Base-by-base conservation (phyloP, 768 basidiomycete genomes). In the Dacryopinax primogenitus region DNA sequence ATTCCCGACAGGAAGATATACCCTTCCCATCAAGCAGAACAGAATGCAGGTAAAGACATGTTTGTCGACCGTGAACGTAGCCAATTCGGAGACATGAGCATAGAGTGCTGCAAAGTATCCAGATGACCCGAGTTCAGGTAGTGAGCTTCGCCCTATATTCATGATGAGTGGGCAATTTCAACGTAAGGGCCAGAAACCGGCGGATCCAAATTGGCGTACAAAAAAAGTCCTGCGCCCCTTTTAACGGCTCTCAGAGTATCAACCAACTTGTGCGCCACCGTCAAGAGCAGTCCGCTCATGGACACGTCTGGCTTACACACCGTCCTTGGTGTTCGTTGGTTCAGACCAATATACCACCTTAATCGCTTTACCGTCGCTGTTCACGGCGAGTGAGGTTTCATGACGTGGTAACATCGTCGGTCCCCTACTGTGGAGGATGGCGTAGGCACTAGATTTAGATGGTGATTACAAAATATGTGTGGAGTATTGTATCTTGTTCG, bases 381-480 rank as follows among this genome's bases (percentile, higher is more conserved):
- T 58, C 32, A 58, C 51, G 51, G 30, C 51, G 51, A 58, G 51
- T 30, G 32, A 30, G 32, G 51, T 58, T 58, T 58, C 51, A 58
- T 58, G 51, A 15, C 51, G 51, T 58, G 51, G 51, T 30, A 58
- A 58, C 51, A 58, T 58, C 13, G 7, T 58, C 51, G 26, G 4
- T 58, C 15, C 15, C 9, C 32, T 30, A 58, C 13, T 30, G 16
- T 18, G 18, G 36, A 37, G 11, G 36, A 9, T 37, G 36, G 36
- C 36, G 11, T 37, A n/a, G n/a, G n/a, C 18, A 9, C 36, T 37
- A 18, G 36, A 18, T 9, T 18, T 37, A 9, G 11, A 37, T 37
- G 36, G 36, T 9, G 36, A 18, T 37, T 18, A 23, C n/a, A 12
- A 47, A 23, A 18, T 18, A 4, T 6, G 41, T 3, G 7, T 6